A percentile compares a stretch with the other conserved stretches of the same genome.
These are phyloP conservation scores for Colletotrichum spinosum DNA, from an alignment of 2,329 filamentous ascomycete genomes.

Conservation along the genomic window DNA sequence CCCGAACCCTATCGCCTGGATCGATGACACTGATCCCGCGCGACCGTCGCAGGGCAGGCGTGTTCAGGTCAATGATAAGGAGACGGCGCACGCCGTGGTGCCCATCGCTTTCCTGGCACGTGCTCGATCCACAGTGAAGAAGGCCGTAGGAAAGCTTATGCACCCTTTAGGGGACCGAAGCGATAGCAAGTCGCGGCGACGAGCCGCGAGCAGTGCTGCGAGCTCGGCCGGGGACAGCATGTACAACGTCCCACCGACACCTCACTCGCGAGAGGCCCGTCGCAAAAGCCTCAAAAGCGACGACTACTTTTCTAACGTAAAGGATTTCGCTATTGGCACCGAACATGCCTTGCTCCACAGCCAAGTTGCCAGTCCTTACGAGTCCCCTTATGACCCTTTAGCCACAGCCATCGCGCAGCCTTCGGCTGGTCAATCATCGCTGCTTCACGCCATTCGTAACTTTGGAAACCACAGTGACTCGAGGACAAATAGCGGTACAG, in stretches of 20 bases:
- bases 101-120: slow-evolving; percentile 89
- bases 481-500: slow-evolving; percentile 25
- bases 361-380: slow-evolving; percentile 75
- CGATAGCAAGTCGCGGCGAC: slow-evolving; percentile 64
- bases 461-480: slow-evolving; percentile 10
- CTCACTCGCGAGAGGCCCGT: slow-evolving; percentile 64
- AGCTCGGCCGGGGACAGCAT: slow-evolving; percentile 72
- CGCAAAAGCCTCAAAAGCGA: slow-evolving; percentile 66
- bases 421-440: slow-evolving; percentile 1
- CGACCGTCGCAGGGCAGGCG: slow-evolving; percentile 81
- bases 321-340: slow-evolving; percentile 54
- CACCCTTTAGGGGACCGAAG: slow-evolving; percentile 68
- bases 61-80: slow-evolving; percentile 92
- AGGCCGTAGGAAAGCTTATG: slow-evolving; percentile 72
- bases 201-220: slow-evolving; percentile 71
- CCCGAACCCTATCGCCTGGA: slow-evolving; percentile 80
- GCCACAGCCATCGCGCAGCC: slow-evolving; percentile 46
- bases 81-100: slow-evolving; percentile 90
- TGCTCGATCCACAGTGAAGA: slow-evolving; percentile 81
- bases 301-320: slow-evolving; percentile 63
- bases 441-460: slow-evolving; percentile 17
- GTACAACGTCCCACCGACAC: slow-evolving; percentile 58
- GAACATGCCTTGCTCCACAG: slow-evolving; percentile 80
- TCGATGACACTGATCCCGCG: slow-evolving; percentile 93
- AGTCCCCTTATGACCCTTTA: slow-evolving; percentile 55